phyloP scores from a whole-genome alignment of 2,329 filamentous ascomycete species.

The Beauveria scarabaeidicola region DNA sequence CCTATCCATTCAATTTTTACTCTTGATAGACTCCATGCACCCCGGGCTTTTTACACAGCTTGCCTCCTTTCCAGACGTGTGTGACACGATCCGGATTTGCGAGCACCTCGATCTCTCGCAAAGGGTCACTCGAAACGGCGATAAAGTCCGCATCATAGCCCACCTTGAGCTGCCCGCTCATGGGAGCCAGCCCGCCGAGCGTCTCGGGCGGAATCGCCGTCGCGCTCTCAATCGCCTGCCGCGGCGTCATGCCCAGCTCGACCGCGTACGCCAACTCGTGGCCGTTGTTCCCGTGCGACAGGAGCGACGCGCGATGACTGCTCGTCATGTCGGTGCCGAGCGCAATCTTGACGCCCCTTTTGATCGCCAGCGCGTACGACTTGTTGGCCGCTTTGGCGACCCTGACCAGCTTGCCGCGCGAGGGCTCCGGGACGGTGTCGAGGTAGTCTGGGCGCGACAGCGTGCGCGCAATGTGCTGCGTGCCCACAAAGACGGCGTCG shows the following conservation, averaged over 20 bases:
- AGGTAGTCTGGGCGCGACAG: conserved; percentile 22
- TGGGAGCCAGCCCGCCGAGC: conserved; percentile 35
- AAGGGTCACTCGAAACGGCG: conserved; percentile 32
- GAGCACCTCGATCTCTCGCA: conserved; percentile 35
- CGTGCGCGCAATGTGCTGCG: conserved; percentile 33
- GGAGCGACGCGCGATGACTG: conserved; percentile 22
- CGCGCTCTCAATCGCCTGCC: conserved; percentile 41
- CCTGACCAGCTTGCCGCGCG: conserved; percentile 30
- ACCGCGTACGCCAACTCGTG: conserved; percentile 37
- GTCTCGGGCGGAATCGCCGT: conserved; percentile 38
- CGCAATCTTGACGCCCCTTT: conserved; percentile 35
- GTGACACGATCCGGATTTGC: conserved; percentile 30
- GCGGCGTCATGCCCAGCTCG: conserved; percentile 36
- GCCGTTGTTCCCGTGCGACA: conserved; percentile 33
- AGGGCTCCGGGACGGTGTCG: conserved; percentile 23
- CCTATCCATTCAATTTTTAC: neutral
- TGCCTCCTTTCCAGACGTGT: conserved; percentile 39
- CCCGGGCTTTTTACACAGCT: conserved; percentile 27
- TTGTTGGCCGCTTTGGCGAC: conserved; percentile 27
- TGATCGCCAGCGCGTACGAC: conserved; percentile 33
- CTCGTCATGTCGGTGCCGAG: conserved; percentile 38
- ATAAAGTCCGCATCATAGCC: conserved; percentile 42
- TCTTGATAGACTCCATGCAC: neutral
- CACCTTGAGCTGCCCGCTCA: conserved; percentile 33
- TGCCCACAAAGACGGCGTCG: conserved; percentile 34